phyloP scores from a whole-genome alignment of 371 early-diverging fungal genomes.

The Syncephalastrum sp. region DNA sequence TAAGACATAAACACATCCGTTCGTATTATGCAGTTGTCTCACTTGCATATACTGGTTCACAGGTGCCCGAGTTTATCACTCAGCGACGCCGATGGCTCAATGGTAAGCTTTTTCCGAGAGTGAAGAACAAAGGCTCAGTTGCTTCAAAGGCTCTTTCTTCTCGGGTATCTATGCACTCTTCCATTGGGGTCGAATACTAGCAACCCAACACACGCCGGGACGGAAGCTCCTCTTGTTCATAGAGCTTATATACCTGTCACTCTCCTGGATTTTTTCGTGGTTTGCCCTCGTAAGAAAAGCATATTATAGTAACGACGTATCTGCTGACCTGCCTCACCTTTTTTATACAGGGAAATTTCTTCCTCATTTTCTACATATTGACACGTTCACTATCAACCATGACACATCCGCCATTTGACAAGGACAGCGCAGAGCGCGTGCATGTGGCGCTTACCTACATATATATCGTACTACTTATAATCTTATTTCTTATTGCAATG shows the following conservation, averaged over 20 bases:
- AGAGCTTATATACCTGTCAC: constrained; percentile 63
- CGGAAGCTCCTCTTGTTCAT: constrained; percentile 67
- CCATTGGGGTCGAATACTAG: constrained; percentile 56
- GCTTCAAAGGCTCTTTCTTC: constrained; percentile 58
- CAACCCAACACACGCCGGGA: constrained; percentile 59
- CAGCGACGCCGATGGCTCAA: constrained; percentile 91
- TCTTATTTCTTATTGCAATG: constrained; percentile 68
- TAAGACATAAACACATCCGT: background rate
- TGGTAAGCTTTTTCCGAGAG: constrained; percentile 35
- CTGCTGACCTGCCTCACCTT: background rate
- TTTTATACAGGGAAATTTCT: constrained; percentile 59
- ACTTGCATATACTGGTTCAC: background rate
- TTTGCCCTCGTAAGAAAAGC: constrained; percentile 45
- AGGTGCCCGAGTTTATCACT: constrained; percentile 77
- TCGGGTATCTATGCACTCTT: constrained; percentile 61
- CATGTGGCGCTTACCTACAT: constrained; percentile 50
- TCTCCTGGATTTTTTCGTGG: constrained; percentile 73
- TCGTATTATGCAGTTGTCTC: constrained; percentile 11
- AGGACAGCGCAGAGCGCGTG: constrained; percentile 22
- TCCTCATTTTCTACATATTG: constrained; percentile 82
- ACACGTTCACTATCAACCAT: constrained; percentile 31
- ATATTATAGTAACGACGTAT: background rate
- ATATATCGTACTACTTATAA: constrained; percentile 51
- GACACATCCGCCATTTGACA: constrained; percentile 31
- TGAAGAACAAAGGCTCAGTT: background rate